Base-by-base conservation (phyloP, 768 basidiomycete genomes). In the Leccinum disarticulatum region DNA sequence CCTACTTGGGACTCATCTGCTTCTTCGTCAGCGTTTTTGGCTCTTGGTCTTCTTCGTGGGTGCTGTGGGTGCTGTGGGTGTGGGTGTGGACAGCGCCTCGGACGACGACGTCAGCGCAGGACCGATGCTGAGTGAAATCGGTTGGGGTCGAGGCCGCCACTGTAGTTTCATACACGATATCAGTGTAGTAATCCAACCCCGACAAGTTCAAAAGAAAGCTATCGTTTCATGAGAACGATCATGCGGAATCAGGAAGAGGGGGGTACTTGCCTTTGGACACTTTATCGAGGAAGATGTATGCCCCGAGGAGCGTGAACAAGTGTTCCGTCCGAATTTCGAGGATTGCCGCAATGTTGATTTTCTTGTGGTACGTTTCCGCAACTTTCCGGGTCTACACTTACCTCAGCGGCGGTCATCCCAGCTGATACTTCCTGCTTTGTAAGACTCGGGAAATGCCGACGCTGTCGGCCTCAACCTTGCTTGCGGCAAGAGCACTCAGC, bases 111-210 rank as follows among this genome's bases (percentile, higher is more conserved):
- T 66, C 6, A 78, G 66, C 15, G 81, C 68, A 0, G 83, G 79
- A 1, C 82, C 30, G 30, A 30, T 81, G 63, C 83, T 79, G 52
- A 31, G 77, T 64, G 77, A 93, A 87, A 3, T 86, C 87, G 0
- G 96, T 94, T 2, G 96, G 95, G 0, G 96, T 95, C 13, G 95
- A 98, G 2, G 88, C 91, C 68, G 93, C 94, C 48, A 94, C 91
- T 61, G 91, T 84, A 48, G 93, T 96, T 75, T 99, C 97, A 76
- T 96, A 98, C 72, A 98, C 98, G 67, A 99, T 88, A 17, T 96
- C 97, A 2, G 97, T 99, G 76, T 99, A 98, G 76, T 99, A 98
- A 74, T 98, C 97, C 22, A 98, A 83, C 41, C 96, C 97, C 2
- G 95, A 97, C 64, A 99, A 83, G 74, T 30, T 99, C 96, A 70